Conservation (phyloP, 2,329 filamentous ascomycete genomes). For the Aspergillus caelatus region DNA sequence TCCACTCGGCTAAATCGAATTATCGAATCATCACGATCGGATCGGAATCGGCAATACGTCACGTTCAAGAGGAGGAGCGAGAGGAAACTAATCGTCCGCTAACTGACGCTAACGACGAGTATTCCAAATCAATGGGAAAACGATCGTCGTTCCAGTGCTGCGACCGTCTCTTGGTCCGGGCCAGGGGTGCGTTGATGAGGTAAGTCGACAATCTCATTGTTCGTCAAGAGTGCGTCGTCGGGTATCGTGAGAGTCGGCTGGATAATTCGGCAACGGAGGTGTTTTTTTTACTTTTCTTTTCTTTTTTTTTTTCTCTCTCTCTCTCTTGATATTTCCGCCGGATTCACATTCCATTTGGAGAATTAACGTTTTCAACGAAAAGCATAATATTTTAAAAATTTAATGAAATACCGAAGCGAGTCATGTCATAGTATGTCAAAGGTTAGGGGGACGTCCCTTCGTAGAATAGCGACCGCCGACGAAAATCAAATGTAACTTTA, state of each 20-base stretch:
- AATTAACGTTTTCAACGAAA: not conserved
- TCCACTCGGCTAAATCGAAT: not conserved
- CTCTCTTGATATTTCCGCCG: not conserved
- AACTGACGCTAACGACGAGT: conserved; percentile 16
- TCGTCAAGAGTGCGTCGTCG: not conserved
- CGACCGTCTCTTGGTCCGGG: not conserved
- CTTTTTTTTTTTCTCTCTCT: not conserved
- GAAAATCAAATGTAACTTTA: not conserved
- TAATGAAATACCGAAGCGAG: not conserved
- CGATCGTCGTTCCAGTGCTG: not conserved
- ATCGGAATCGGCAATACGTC: conserved; percentile 18
- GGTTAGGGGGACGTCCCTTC: not conserved
- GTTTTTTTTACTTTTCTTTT: not conserved
- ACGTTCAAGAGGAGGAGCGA: conserved; percentile 9
- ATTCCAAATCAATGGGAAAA: conserved; percentile 22
- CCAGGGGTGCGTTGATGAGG: not conserved
- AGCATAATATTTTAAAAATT: not conserved
- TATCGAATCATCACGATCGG: conserved; percentile 10
- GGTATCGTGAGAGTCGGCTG: not conserved
- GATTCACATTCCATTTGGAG: not conserved
- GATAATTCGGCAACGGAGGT: not conserved
- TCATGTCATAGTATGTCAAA: not conserved
- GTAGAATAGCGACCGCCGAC: not conserved
- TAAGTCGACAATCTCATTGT: not conserved
- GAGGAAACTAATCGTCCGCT: conserved; percentile 3